Evolutionary conservation across 345 rosid species (phyloP).

Genomic region (Citrus sp.): DNA sequence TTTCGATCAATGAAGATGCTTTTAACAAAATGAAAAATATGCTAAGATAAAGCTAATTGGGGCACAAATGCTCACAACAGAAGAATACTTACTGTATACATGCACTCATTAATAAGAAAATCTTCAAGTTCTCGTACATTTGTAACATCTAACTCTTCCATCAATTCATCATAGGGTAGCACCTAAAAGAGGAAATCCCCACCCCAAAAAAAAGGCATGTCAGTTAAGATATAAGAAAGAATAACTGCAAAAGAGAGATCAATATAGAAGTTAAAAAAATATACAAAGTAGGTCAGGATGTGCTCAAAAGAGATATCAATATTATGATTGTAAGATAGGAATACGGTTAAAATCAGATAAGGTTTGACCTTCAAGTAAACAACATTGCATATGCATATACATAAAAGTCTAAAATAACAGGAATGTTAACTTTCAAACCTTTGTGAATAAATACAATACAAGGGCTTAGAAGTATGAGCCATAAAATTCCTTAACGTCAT

Average conservation of each 20-base stretch:
- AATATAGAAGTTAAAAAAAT: not conserved
- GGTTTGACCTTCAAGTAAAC: not conserved
- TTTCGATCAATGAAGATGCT: not conserved
- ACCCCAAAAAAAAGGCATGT: not conserved
- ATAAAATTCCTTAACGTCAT: not conserved
- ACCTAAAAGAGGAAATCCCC: slow-evolving; percentile 39
- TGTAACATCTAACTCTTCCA: slow-evolving; percentile 82
- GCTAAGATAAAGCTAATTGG: not conserved
- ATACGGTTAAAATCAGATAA: not conserved
- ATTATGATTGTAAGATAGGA: not conserved
- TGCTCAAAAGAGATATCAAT: not conserved
- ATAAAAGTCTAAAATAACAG: not conserved
- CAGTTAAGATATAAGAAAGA: slow-evolving; percentile 13
- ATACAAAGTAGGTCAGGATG: not conserved
- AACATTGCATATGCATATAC: not conserved
- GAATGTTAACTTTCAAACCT: not conserved
- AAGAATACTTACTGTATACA: slow-evolving; percentile 75
- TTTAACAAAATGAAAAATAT: not conserved
- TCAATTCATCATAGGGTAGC: slow-evolving; percentile 75
- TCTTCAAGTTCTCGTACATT: slow-evolving; percentile 99
- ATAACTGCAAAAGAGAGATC: slow-evolving; percentile 7
- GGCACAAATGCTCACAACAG: not conserved
- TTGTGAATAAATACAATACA: not conserved
- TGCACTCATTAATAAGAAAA: slow-evolving; percentile 96
- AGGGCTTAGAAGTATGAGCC: not conserved